phyloP scores from a whole-genome alignment of 257 asterid genomes.

The Striga asiatica region DNA sequence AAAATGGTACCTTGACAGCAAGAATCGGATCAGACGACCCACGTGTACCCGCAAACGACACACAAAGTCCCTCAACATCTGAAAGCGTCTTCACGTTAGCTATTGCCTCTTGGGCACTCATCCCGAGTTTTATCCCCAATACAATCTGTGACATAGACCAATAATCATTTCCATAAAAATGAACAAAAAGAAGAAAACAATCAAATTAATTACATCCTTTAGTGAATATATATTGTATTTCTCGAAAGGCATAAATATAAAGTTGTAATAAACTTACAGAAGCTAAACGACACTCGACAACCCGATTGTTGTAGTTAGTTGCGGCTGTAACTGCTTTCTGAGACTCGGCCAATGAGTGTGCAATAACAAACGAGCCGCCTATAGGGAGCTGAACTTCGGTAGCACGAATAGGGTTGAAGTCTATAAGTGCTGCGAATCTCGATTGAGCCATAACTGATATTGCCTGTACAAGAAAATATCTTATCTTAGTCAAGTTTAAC shows the following conservation, averaged over 20 bases:
- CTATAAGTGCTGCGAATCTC: constrained; percentile 91
- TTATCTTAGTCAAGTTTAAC: background rate
- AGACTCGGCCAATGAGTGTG: constrained; percentile 90
- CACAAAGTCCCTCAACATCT: constrained; percentile 79
- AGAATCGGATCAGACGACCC: constrained; percentile 80
- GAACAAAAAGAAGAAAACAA: too few relatives aligned
- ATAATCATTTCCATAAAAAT: too few relatives aligned
- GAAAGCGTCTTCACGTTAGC: constrained; percentile 69
- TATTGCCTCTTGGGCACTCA: constrained; percentile 66
- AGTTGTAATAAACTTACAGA: constrained; percentile 42
- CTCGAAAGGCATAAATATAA: too few relatives aligned
- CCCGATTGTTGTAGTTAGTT: constrained; percentile 87
- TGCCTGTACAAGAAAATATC: constrained; percentile 41
- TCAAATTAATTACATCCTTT: too few relatives aligned
- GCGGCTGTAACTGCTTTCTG: constrained; percentile 96
- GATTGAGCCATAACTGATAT: constrained; percentile 90
- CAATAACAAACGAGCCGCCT: constrained; percentile 78
- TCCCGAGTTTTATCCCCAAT: constrained; percentile 72
- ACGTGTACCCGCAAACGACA: constrained; percentile 50
- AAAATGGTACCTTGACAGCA: constrained; percentile 58
- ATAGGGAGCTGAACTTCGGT: constrained; percentile 89
- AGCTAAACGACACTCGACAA: constrained; percentile 90
- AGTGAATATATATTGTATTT: background rate
- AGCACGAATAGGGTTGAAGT: constrained; percentile 85
- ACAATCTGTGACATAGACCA: constrained; percentile 49